Conservation (phyloP, 2,329 filamentous ascomycete species). For the Sarocladium oryzae region DNA sequence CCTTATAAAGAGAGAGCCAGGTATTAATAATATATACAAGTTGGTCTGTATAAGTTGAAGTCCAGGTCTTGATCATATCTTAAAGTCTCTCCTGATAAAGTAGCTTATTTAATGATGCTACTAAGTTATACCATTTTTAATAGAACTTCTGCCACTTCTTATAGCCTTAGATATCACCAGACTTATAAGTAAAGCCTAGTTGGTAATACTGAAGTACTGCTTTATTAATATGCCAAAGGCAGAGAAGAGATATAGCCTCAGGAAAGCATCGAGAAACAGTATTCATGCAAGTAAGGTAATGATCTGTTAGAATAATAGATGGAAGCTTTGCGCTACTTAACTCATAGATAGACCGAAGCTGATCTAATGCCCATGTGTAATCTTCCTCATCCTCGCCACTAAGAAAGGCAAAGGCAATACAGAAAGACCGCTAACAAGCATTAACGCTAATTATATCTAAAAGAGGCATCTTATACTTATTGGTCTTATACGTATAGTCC, state of each 20-base stretch:
- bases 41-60: slow-evolving; percentile 13
- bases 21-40: slow-evolving; percentile 16
- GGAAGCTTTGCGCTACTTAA: slow-evolving; percentile 1
- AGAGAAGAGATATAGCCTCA: slow-evolving; percentile 13
- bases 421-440: slow-evolving; percentile 16
- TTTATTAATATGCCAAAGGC: slow-evolving; percentile 17
- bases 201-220: slow-evolving; percentile 13
- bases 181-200: slow-evolving; percentile 4
- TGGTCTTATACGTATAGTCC: slow-evolving; percentile 19
- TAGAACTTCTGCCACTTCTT: slow-evolving; percentile 15
- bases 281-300: slow-evolving; percentile 17
- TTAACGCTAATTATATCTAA: slow-evolving; percentile 18
- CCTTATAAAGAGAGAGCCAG: slow-evolving; percentile 16
- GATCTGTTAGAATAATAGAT: slow-evolving; percentile 17
- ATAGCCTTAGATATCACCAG: neutral
- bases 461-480: slow-evolving; percentile 16
- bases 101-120: slow-evolving; percentile 12
- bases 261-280: slow-evolving; percentile 13
- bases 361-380: slow-evolving; percentile 17
- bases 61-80: slow-evolving; percentile 13
- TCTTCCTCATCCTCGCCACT: slow-evolving; percentile 14
- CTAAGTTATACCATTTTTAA: slow-evolving; percentile 15
- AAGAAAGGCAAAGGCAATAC: slow-evolving; percentile 18
- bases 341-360: slow-evolving; percentile 14
- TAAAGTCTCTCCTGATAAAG: slow-evolving; percentile 12